phyloP scores from a whole-genome alignment of 2,329 filamentous ascomycete species.

The Xylaria sp. region DNA sequence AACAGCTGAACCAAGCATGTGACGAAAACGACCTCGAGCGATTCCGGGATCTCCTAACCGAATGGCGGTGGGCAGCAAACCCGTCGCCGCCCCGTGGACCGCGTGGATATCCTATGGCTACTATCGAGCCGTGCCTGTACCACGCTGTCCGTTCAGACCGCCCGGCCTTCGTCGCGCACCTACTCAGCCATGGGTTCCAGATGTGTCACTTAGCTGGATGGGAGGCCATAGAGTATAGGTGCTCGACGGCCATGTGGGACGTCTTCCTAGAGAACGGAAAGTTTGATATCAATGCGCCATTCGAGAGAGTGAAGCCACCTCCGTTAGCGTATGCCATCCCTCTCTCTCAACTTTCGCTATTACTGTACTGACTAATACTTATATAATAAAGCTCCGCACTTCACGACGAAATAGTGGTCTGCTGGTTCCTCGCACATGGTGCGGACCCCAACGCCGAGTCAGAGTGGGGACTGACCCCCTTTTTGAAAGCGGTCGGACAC shows the following conservation, averaged over 20 bases:
- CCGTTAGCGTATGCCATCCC: not conserved
- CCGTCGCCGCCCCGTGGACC: not conserved
- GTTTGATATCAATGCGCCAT: not conserved
- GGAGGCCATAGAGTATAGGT: not conserved
- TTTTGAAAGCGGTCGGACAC: not conserved
- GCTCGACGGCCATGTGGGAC: slow-evolving; percentile 1
- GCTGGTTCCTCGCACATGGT: slow-evolving; percentile 5
- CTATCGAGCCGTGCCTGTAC: slow-evolving; percentile 2
- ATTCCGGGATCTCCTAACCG: not conserved
- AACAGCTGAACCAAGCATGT: not conserved
- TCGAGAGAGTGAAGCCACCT: not conserved
- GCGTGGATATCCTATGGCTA: not conserved
- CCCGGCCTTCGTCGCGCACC: not conserved
- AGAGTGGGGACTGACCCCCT: not conserved
- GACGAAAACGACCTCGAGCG: not conserved
- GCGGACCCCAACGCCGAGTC: not conserved
- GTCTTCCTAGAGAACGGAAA: not conserved
- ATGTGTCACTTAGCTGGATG: not conserved
- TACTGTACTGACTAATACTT: not conserved
- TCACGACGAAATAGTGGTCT: not conserved
- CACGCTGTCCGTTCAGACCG: not conserved
- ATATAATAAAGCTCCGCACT: not conserved
- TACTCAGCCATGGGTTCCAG: not conserved
- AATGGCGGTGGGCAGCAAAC: not conserved
- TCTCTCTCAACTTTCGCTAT: not conserved